Percentiles rank a stretch among this genome's conserved stretches.
Evolutionary conservation across 208 protist species (phyloP).

Genomic region (Entamoeba histolytica): DNA sequence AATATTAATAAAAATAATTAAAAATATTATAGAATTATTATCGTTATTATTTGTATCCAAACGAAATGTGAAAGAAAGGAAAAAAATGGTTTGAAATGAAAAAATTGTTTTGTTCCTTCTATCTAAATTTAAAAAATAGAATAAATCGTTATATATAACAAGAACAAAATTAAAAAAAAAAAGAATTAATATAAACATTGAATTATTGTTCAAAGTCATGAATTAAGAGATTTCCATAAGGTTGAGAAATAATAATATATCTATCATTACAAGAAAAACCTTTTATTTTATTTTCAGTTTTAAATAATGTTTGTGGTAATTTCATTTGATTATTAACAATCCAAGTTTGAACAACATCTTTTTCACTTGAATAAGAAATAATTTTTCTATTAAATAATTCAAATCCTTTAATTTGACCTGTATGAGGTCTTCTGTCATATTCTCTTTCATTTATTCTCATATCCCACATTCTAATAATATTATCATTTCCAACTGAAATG

Average conservation of each 20-base stretch:
- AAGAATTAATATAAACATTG: too few relatives aligned
- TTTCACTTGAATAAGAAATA: not conserved
- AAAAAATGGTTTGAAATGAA: too few relatives aligned
- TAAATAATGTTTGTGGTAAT: not conserved
- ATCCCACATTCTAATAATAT: not conserved
- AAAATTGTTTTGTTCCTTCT: too few relatives aligned
- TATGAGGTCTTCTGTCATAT: not conserved
- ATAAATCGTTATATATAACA: too few relatives aligned
- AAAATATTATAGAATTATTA: too few relatives aligned
- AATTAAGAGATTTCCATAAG: not conserved
- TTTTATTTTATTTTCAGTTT: not conserved
- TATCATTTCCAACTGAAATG: not conserved
- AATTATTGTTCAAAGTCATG: not conserved
- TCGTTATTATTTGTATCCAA: too few relatives aligned
- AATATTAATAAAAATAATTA: too few relatives aligned
- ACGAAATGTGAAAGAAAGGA: too few relatives aligned
- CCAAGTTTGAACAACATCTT: not conserved
- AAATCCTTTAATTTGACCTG: not conserved
- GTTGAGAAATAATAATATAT: not conserved
- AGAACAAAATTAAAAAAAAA: too few relatives aligned
- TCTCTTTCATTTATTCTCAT: not conserved
- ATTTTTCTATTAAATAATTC: not conserved
- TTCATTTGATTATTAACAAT: not conserved
- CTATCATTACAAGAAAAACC: not conserved
- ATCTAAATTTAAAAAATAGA: too few relatives aligned